These are phyloP conservation scores for Bacterosira constricta DNA, from an alignment of 108 stramenopile species.

Conservation along the genomic window DNA sequence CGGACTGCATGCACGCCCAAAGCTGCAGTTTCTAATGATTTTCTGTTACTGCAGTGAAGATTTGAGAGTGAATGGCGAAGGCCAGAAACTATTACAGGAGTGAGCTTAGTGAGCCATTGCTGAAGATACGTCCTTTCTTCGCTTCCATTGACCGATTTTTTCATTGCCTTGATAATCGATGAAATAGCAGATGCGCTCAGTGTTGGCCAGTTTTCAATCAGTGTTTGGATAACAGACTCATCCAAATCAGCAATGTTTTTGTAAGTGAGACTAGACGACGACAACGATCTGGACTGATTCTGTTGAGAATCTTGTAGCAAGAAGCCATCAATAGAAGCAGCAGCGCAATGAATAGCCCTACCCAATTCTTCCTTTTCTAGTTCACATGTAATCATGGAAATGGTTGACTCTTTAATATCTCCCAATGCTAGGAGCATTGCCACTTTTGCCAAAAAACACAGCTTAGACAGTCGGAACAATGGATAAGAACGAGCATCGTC, in stretches of 20 bases:
- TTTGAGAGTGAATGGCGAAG: conserved; percentile 28
- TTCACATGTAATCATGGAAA: conserved; percentile 33
- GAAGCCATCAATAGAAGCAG: conserved; percentile 79
- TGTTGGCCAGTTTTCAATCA: conserved; percentile 56
- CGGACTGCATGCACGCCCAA: too few relatives aligned
- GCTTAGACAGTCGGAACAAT: conserved; percentile 46
- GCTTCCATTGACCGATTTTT: conserved; percentile 11
- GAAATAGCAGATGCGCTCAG: conserved; percentile 42
- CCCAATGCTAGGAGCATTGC: conserved; percentile 28
- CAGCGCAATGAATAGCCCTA: conserved; percentile 61
- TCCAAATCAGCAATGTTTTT: conserved; percentile 41
- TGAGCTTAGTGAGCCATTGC: conserved; percentile 57
- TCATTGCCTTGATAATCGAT: conserved; percentile 35
- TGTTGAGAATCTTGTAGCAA: conserved; percentile 6
- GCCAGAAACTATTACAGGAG: conserved; percentile 56
- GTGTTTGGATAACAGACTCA: conserved; percentile 13
- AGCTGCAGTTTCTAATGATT: conserved; percentile 6
- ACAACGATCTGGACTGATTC: neutral
- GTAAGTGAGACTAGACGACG: conserved; percentile 39
- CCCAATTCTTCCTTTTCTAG: conserved; percentile 32
- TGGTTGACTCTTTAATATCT: conserved; percentile 31
- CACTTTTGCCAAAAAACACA: conserved; percentile 56
- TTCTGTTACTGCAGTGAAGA: neutral
- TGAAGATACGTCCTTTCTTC: conserved; percentile 17
- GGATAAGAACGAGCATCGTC: conserved; percentile 44